phyloP scores from a whole-genome alignment of 257 asterid genomes.

The Lithospermum erythrorhizon region DNA sequence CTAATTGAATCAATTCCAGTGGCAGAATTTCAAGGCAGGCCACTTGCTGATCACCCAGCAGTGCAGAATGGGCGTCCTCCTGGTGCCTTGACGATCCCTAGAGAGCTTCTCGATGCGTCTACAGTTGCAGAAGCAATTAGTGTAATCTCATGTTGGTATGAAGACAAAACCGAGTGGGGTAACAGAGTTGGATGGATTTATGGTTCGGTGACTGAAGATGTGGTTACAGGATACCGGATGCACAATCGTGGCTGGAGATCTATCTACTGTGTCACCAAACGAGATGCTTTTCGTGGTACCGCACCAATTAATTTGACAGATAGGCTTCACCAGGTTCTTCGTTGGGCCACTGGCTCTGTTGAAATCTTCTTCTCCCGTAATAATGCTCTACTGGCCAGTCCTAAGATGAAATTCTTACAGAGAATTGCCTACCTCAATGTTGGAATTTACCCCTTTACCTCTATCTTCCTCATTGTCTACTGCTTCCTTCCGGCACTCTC shows the following conservation, averaged over 20 bases:
- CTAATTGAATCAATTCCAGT: conserved; percentile 13
- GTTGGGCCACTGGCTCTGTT: conserved; percentile 14
- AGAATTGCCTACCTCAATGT: conserved; percentile 11
- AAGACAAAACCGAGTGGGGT: conserved; percentile 15
- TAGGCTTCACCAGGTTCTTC: conserved; percentile 15
- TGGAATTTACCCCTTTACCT: conserved; percentile 11
- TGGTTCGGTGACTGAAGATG: conserved; percentile 13
- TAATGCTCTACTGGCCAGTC: conserved; percentile 9
- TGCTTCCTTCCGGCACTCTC: conserved; percentile 12
- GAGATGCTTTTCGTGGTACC: conserved; percentile 13
- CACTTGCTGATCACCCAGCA: conserved; percentile 12
- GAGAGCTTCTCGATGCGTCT: conserved; percentile 14
- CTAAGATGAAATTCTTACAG: conserved; percentile 8
- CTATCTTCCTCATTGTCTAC: conserved; percentile 8
- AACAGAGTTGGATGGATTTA: conserved; percentile 15
- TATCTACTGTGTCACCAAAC: conserved; percentile 9
- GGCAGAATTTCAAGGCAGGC: conserved; percentile 15
- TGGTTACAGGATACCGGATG: conserved; percentile 12
- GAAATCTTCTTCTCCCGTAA: conserved; percentile 13
- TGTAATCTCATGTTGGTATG: conserved; percentile 15
- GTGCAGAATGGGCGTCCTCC: conserved; percentile 14
- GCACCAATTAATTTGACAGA: conserved; percentile 13
- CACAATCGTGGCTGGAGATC: conserved; percentile 16
- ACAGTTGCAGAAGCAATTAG: conserved; percentile 12
- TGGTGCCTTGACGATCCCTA: conserved; percentile 12